Percentiles rank a stretch among this genome's conserved stretches.
Conservation (phyloP, 805 yeast genomes). For the Suhomyces faveliae region DNA sequence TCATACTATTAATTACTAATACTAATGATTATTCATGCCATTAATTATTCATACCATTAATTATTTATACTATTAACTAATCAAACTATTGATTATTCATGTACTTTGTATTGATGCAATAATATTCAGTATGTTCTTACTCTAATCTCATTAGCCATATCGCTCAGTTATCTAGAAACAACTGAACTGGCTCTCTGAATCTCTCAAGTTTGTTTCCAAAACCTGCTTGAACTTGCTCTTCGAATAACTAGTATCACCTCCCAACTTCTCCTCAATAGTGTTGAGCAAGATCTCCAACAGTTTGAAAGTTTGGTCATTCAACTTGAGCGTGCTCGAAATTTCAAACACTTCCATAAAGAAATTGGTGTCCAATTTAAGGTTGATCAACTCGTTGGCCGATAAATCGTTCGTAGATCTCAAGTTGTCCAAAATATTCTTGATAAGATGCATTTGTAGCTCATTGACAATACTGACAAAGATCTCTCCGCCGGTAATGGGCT, state of each 20-base stretch:
- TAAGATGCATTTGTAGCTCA: conserved; percentile 37
- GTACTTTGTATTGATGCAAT: too few relatives aligned
- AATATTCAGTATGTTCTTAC: too few relatives aligned
- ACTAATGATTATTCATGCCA: too few relatives aligned
- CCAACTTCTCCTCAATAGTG: conserved; percentile 12
- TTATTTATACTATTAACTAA: too few relatives aligned
- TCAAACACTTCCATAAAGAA: conserved; percentile 42
- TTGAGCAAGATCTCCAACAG: conserved; percentile 11
- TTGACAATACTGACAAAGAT: conserved; percentile 36
- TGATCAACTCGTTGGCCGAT: conserved; percentile 19
- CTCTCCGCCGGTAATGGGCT: conserved; percentile 39
- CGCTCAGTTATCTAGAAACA: conserved; percentile 30
- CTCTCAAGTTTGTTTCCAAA: conserved; percentile 25
- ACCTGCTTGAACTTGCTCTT: conserved; percentile 28
- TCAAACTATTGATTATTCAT: too few relatives aligned
- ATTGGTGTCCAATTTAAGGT: conserved; percentile 36
- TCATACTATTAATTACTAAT: too few relatives aligned
- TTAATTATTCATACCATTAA: too few relatives aligned
- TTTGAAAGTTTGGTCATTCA: conserved; percentile 30
- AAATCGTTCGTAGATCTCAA: conserved; percentile 22
- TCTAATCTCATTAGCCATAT: too few relatives aligned
- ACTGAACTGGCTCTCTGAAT: conserved; percentile 33
- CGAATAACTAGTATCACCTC: conserved; percentile 20
- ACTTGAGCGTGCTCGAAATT: conserved; percentile 28
- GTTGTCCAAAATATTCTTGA: conserved; percentile 32